A percentile compares a stretch with the other conserved stretches of the same genome.
Conservation (phyloP, 345 rosid genomes). For the Lepidium didymum region DNA sequence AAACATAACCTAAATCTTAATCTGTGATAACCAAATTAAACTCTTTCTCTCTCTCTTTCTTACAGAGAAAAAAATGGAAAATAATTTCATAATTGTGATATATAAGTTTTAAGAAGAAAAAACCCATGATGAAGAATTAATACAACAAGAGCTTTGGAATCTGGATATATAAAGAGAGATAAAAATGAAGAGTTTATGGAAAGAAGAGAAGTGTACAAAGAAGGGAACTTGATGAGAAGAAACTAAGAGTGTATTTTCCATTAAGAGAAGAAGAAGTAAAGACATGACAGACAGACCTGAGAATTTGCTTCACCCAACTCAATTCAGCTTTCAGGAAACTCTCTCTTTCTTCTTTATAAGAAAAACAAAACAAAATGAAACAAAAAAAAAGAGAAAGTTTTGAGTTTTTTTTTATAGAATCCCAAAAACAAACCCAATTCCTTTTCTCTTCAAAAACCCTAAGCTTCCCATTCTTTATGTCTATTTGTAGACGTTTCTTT, state of each 20-base stretch:
- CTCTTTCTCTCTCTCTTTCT: background rate
- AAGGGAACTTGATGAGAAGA: constrained; percentile 31
- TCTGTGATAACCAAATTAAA: background rate
- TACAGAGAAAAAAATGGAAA: background rate
- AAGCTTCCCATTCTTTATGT: constrained; percentile 30
- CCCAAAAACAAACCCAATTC: constrained; percentile 48
- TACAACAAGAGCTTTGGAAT: background rate
- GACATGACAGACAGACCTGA: constrained; percentile 51
- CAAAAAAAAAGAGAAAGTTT: background rate
- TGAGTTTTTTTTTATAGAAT: constrained; percentile 31
- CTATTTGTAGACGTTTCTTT: constrained; percentile 51
- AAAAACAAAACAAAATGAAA: constrained; percentile 12
- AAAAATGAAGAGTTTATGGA: constrained; percentile 29
- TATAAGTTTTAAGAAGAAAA: background rate
- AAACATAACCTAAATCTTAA: constrained; percentile 5
- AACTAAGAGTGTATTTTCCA: constrained; percentile 13
- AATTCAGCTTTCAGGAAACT: constrained; percentile 73
- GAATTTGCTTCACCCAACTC: constrained; percentile 39
- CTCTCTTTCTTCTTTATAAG: constrained; percentile 20
- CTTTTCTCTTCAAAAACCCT: constrained; percentile 27
- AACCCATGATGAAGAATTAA: constrained; percentile 8
- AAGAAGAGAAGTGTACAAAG: constrained; percentile 30
- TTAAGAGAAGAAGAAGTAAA: constrained; percentile 30
- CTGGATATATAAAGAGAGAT: constrained; percentile 9
- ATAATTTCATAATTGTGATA: background rate